Evolutionary conservation across 805 yeast genomes (phyloP).

Genomic region (Teunomyces panamensis): DNA sequence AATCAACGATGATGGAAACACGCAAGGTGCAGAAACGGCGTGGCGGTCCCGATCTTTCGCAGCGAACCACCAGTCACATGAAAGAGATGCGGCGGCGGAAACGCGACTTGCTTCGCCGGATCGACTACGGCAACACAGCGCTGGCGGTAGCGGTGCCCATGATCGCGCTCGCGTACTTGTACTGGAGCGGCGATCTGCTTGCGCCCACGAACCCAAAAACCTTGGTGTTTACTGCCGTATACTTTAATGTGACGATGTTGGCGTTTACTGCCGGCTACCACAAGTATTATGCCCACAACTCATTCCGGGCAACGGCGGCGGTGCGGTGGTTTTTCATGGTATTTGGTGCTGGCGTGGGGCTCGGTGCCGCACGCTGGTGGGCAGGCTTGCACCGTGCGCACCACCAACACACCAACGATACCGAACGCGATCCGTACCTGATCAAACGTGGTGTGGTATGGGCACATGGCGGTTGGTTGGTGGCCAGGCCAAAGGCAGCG

Average conservation of each 20-base stretch:
- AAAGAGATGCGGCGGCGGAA: conserved; percentile 34
- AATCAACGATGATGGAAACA: background rate
- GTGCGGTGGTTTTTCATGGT: conserved; percentile 43
- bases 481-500: conserved; percentile 51
- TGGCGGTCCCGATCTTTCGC: conserved; percentile 9
- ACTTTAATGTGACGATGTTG: conserved; percentile 35
- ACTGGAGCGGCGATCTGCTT: conserved; percentile 16
- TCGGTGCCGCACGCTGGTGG: conserved; percentile 80
- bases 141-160: conserved; percentile 26
- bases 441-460: conserved; percentile 76
- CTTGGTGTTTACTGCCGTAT: conserved; percentile 26
- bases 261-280: conserved; percentile 45
- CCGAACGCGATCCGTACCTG: conserved; percentile 85
- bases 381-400: conserved; percentile 83
- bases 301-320: conserved; percentile 25
- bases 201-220: conserved; percentile 29
- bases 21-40: conserved; percentile 24
- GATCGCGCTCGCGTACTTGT: conserved; percentile 14
- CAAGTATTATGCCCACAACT: conserved; percentile 40
- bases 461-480: conserved; percentile 88
- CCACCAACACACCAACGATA: conserved; percentile 79
- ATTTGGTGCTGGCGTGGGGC: conserved; percentile 68
- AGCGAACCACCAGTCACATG: conserved; percentile 27
- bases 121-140: conserved; percentile 34
- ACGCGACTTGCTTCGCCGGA: conserved; percentile 33